Evolutionary conservation across 352 stramenopile genomes (phyloP), one percentile per base, ranked within the genome.

Genomic region (Pythium insidiosum): DNA sequence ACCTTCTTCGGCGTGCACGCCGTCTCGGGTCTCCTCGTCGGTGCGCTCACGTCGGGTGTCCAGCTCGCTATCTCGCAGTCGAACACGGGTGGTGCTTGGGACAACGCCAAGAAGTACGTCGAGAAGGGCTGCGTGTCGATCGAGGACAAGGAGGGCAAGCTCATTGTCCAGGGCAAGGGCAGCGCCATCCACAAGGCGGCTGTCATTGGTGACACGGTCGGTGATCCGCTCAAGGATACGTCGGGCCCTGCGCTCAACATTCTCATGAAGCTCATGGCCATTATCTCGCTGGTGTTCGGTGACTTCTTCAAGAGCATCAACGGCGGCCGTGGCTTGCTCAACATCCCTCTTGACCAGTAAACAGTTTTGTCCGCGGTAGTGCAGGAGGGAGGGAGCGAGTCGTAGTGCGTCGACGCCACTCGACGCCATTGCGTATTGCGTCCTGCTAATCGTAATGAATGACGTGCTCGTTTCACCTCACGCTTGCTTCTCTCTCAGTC

Each of bases 31-130:
- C 73, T 99, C 50, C 87, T 99, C 41, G 96, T 98, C 18, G 96
- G 96, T 54, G 73, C 88, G 23, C 68, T 99, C 48, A 92, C 97
- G 38, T 97, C 94, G 30, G 86, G 93, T 73, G 93, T 99, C 26
- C 95, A 99, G 80, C 81, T 99, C 43, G 97, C 96, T 38, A 97
- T 99, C 61, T 99, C 94, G 39, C 97, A 98, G 81, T 98, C 94
- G 53, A 99, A 99, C 88, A 98, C 95, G 50, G 97, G 97, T 58
- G 97, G 97, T 67, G 97, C 97, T 43, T 99, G 97, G 96, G 96
- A 99, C 62, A 99, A 99, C 66, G 96, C 96, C 42, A 99, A 99
- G 83, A 99, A 99, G 81, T 99, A 97, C 66, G 97, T 99, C 42
- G 96, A 99, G 77, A 97, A 97, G 79, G 90, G 86, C 51, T 93